Conservation (phyloP, 495 filamentous ascomycete species). For the Neurospora tetraspora region DNA sequence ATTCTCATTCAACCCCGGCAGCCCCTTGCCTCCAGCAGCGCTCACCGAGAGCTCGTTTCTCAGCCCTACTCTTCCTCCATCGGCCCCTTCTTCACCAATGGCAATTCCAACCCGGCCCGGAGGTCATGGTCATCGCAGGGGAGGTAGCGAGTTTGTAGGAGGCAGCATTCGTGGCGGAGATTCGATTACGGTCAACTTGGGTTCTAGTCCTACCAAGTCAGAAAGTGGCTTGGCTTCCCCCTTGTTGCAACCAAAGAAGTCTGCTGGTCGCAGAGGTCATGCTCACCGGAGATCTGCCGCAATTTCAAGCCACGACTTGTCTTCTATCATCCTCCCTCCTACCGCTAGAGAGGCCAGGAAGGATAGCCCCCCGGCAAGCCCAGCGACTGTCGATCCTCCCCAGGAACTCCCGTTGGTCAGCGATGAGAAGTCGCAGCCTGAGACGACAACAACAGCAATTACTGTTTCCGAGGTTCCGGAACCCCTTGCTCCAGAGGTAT, state of each 20-base stretch:
- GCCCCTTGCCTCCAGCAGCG: constrained; percentile 16
- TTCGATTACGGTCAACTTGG: constrained; percentile 43
- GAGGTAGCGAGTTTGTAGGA: constrained; percentile 71
- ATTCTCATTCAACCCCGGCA: constrained; percentile 57
- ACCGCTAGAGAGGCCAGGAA: constrained; percentile 37
- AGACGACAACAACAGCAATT: not conserved
- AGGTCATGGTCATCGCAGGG: constrained; percentile 54
- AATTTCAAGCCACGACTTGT: constrained; percentile 72
- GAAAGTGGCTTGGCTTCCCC: constrained; percentile 45
- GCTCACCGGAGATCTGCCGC: constrained; percentile 80
- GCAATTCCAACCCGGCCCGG: constrained; percentile 33
- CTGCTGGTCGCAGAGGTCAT: constrained; percentile 54
- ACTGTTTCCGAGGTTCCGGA: not conserved
- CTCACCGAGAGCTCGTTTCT: constrained; percentile 24
- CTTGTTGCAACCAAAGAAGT: constrained; percentile 37
- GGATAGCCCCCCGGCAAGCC: constrained; percentile 59
- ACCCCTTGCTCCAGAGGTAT: not conserved
- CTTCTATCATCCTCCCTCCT: constrained; percentile 56
- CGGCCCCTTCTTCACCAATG: constrained; percentile 32
- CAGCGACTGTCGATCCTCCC: constrained; percentile 38
- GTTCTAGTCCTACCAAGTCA: constrained; percentile 53
- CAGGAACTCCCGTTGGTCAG: constrained; percentile 28
- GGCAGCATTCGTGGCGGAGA: constrained; percentile 52
- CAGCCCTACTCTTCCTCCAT: constrained; percentile 30
- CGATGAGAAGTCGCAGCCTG: constrained; percentile 8